phyloP scores from a whole-genome alignment of 768 basidiomycete species.

The Phanerochaete sordida region DNA sequence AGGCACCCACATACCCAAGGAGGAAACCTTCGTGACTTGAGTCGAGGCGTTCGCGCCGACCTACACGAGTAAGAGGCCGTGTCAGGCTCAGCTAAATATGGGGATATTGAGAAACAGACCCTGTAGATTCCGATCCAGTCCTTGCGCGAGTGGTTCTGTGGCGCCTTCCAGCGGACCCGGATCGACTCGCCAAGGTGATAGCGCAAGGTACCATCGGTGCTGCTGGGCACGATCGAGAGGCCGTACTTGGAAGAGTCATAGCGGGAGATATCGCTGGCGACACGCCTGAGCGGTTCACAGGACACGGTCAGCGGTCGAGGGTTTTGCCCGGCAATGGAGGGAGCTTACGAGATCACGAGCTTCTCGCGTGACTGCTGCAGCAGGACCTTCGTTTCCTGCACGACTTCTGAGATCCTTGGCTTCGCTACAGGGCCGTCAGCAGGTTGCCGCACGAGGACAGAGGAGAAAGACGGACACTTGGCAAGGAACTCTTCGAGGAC shows the following conservation, averaged over 20 bases:
- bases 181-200: conserved; percentile 95
- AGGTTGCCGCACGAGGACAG: background rate
- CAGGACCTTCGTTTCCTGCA: conserved; percentile 90
- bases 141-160: conserved; percentile 77
- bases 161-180: conserved; percentile 82
- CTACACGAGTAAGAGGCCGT: conserved; percentile 30
- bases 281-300: conserved; percentile 46
- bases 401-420: conserved; percentile 82
- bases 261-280: conserved; percentile 76
- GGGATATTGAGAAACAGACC: conserved; percentile 35
- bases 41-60: conserved; percentile 85
- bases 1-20: conserved; percentile 90
- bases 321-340: background rate
- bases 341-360: conserved; percentile 84
- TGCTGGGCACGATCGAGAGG: conserved; percentile 55
- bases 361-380: conserved; percentile 88
- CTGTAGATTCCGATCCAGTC: conserved; percentile 97
- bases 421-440: conserved; percentile 49
- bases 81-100: background rate
- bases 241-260: conserved; percentile 82
- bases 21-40: conserved; percentile 79
- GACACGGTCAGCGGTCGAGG: background rate
- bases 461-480: conserved; percentile 52
- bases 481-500: conserved; percentile 92
- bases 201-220: conserved; percentile 45